phyloP scores from a whole-genome alignment of 805 yeast genomes.

The Candida incommunis region DNA sequence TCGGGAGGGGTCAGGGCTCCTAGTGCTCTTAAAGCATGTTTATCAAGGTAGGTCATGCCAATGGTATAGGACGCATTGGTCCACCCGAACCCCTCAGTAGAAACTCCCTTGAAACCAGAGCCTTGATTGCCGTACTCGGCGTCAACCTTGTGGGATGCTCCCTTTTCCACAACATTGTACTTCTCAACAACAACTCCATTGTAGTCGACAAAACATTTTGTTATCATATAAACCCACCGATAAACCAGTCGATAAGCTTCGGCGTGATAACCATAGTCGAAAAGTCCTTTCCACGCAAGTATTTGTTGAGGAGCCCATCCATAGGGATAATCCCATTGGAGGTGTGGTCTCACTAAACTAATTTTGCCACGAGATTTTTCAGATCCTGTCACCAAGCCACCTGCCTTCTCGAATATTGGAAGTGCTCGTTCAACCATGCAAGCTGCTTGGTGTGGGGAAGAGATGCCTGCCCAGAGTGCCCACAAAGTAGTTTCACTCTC shows the following conservation, averaged over 20 bases:
- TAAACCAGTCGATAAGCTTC: slow-evolving; percentile 60
- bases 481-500: slow-evolving; percentile 86
- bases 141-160: slow-evolving; percentile 79
- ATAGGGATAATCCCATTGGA: slow-evolving; percentile 97
- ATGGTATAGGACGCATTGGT: slow-evolving; percentile 75
- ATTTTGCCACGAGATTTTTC: slow-evolving; percentile 57
- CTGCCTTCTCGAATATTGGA: slow-evolving; percentile 63
- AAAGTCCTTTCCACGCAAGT: slow-evolving; percentile 79
- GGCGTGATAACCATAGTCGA: slow-evolving; percentile 51
- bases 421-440: slow-evolving; percentile 42
- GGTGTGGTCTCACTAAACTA: slow-evolving; percentile 56
- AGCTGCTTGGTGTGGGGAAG: slow-evolving; percentile 56
- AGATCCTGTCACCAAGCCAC: slow-evolving; percentile 84
- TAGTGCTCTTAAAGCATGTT: slow-evolving; percentile 57
- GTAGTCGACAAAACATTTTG: slow-evolving; percentile 78
- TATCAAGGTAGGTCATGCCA: slow-evolving; percentile 54
- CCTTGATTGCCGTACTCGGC: slow-evolving; percentile 99
- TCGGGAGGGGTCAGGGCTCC: slow-evolving; percentile 69
- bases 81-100: slow-evolving; percentile 97
- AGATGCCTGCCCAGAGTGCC: slow-evolving; percentile 77
- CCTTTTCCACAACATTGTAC: slow-evolving; percentile 73
- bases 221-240: slow-evolving; percentile 84
- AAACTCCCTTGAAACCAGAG: slow-evolving; percentile 79
- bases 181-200: slow-evolving; percentile 94
- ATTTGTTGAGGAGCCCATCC: slow-evolving; percentile 99